Evolutionary conservation across 2,329 filamentous ascomycete species (phyloP), one percentile per base, ranked within the genome.

Genomic region (Colletotrichum limetticola): DNA sequence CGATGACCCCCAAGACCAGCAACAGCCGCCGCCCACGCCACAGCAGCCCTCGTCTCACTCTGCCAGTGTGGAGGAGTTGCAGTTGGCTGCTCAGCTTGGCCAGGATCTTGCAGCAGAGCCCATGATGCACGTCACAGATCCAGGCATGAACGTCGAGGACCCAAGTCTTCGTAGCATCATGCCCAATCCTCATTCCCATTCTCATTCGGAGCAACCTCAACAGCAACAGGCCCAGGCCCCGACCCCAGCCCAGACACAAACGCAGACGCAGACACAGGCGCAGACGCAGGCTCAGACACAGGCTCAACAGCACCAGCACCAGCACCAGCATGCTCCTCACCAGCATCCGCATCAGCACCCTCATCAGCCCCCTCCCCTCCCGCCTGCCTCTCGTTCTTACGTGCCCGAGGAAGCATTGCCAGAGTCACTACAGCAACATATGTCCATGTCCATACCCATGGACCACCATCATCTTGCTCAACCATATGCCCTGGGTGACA

Each of bases 1-100:
- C 24, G 71, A 73, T 35, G 28, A 67, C 32, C 66, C 65, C 30
- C 66, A 70, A 32, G 73, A 70, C 9, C 79, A 79, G 59, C 75
- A 76, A 42, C 80, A 81, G 42, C 83, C 85, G 11, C 76, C 82
- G 3, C 78, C 82, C 16, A 78, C 82, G 19, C 79, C 84, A 24
- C 84, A 84, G 57, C 85, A 86, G 32, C 84, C 86, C 59, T 77
- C 82, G 12, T 77, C 82, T 16, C 83, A 83, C 14, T 82, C 85
- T 2, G 81, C 85, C 46, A 89, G 86, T 70, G 83, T 86, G 5
- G 88, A 89, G 75, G 89, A 91, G 80, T 83, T 91, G 55, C 89
- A 90, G 78, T 82, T 91, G 52, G 88, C 89, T 16, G 88, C 89
- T 11, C 89, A 90, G 77, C 81, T 91, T 55, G 88, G 88, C 60